phyloP scores from a whole-genome alignment of 1,284 basidiomycete genomes.

The Ganoderma lingzhi region DNA sequence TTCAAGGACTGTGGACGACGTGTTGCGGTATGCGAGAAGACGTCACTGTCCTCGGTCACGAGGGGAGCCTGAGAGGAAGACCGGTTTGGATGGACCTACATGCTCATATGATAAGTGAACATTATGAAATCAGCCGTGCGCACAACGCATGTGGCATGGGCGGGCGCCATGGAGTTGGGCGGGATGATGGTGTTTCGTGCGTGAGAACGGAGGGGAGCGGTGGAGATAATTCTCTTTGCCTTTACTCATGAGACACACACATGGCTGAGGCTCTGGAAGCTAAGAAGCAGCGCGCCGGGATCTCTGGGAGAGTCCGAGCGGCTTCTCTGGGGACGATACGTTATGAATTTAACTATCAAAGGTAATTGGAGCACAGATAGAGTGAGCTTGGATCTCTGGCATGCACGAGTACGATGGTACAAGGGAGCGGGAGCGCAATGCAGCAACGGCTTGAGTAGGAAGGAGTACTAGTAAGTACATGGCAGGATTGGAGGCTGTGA shows the following conservation, averaged over 20 bases:
- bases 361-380: slow-evolving; percentile 24
- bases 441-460: no score
- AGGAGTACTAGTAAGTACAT: neutral
- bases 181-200: slow-evolving; percentile 24
- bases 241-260: slow-evolving; percentile 19
- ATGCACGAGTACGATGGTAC: slow-evolving; percentile 26
- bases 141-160: slow-evolving; percentile 32
- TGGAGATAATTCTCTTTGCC: slow-evolving; percentile 34
- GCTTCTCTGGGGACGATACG: slow-evolving; percentile 26
- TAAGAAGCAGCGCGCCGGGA: slow-evolving; percentile 26
- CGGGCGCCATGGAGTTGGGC: slow-evolving; percentile 18
- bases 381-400: slow-evolving; percentile 24
- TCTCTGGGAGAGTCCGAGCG: slow-evolving; percentile 30
- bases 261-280: slow-evolving; percentile 16
- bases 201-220: slow-evolving; percentile 30
- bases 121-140: slow-evolving; percentile 34
- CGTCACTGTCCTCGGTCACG: slow-evolving; percentile 12
- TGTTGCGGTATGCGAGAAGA: neutral
- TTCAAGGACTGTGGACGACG: slow-evolving; percentile 7
- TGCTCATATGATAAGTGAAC: slow-evolving; percentile 33
- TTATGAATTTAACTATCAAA: slow-evolving; percentile 37
- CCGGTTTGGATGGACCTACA: slow-evolving; percentile 31
- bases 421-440: slow-evolving; percentile 4
- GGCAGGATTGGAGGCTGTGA: neutral
- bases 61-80: slow-evolving; percentile 5